These are phyloP conservation scores for Paralagenidium karlingii DNA, from an alignment of 352 stramenopile species.

Conservation along the genomic window DNA sequence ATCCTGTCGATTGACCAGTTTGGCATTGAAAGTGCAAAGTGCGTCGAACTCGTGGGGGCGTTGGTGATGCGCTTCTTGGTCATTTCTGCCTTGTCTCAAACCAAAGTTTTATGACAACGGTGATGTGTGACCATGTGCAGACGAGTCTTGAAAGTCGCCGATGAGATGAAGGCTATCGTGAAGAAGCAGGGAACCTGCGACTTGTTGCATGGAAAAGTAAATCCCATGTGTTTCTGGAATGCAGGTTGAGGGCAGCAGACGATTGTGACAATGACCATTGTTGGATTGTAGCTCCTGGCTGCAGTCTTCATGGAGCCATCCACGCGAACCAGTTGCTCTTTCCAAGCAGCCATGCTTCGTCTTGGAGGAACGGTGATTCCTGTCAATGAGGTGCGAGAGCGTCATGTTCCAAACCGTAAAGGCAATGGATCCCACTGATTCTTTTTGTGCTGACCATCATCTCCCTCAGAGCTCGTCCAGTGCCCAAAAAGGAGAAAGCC, in stretches of 20 bases:
- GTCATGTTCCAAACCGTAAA: not conserved
- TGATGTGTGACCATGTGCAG: constrained; percentile 9
- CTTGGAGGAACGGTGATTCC: constrained; percentile 92
- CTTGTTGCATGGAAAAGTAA: constrained; percentile 74
- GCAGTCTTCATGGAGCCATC: constrained; percentile 98
- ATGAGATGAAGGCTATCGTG: constrained; percentile 79
- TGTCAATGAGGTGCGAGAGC: constrained; percentile 84
- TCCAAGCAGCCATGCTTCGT: constrained; percentile 95
- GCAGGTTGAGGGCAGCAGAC: not conserved
- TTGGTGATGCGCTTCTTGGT: too few species aligned
- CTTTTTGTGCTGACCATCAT: constrained; percentile 1
- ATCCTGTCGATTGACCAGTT: constrained; percentile 76
- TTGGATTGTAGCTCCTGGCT: constrained; percentile 68
- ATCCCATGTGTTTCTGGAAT: not conserved
- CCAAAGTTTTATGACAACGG: not conserved
- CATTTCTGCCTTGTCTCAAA: too few species aligned
- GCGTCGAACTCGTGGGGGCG: too few species aligned
- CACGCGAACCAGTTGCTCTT: constrained; percentile 96
- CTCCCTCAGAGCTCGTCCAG: constrained; percentile 88
- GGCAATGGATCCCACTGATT: not conserved
- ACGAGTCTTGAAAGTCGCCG: constrained; percentile 52
- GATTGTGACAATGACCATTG: not conserved
- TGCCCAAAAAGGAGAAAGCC: constrained; percentile 96
- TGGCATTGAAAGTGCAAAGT: constrained; percentile 56
- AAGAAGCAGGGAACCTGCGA: constrained; percentile 54